A percentile compares a stretch with the other conserved stretches of the same genome.
These are phyloP conservation scores for Capsella rubella DNA, from an alignment of 441 rosid species.

Conservation along the genomic window DNA sequence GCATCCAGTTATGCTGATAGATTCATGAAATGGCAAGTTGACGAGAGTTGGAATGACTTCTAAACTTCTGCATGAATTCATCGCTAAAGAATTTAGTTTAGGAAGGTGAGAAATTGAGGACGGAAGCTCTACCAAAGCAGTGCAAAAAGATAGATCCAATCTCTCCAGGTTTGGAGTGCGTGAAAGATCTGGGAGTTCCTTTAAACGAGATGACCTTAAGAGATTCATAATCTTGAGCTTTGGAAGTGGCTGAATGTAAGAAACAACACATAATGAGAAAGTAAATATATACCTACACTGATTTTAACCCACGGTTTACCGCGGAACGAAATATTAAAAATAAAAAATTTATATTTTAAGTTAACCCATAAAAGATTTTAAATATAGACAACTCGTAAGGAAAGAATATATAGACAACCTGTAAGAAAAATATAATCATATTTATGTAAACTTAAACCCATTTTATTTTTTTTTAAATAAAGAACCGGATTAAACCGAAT, in stretches of 20 bases:
- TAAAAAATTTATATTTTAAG: no score
- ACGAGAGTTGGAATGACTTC: background rate
- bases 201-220: background rate
- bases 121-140: slow-evolving; percentile 8
- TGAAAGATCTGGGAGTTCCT: slow-evolving; percentile 12
- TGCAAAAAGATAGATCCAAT: fast-evolving
- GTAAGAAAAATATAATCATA: no score
- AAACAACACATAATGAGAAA: background rate
- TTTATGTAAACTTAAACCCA: no score
- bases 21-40: background rate
- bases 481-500: no score
- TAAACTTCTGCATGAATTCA: background rate
- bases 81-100: background rate
- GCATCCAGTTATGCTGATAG: background rate
- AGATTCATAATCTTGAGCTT: background rate
- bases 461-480: no score
- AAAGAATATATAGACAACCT: no score
- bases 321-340: no score
- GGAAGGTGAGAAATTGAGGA: background rate
- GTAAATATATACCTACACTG: no score
- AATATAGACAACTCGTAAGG: no score
- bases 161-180: background rate
- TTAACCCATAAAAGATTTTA: no score
- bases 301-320: no score
- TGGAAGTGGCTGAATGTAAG: background rate